Percentiles rank a stretch among this genome's conserved stretches.
These are phyloP conservation scores for Syncephalastrum monosporum DNA, from an alignment of 371 early-diverging fungal species.

Conservation along the genomic window DNA sequence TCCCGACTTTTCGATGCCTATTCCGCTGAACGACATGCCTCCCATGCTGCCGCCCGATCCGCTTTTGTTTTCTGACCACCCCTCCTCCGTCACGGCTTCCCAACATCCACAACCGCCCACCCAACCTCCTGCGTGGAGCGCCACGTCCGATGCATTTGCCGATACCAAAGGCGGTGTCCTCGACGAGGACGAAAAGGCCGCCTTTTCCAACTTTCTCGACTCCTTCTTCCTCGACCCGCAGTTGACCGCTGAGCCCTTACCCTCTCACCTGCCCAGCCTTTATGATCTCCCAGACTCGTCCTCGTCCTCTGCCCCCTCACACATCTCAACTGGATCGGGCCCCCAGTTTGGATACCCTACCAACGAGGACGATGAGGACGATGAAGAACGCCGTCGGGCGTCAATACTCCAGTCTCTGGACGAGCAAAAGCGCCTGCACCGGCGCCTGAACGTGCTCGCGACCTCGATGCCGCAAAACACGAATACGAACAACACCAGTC, in stretches of 20 bases:
- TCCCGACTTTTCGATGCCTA: slow-evolving; percentile 46
- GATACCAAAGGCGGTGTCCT: slow-evolving; percentile 20
- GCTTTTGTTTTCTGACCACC: background rate
- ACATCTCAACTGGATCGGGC: background rate
- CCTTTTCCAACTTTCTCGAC: slow-evolving; percentile 45
- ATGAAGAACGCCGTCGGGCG: slow-evolving; percentile 36
- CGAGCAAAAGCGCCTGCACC: slow-evolving; percentile 31
- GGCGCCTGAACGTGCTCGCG: slow-evolving; percentile 10
- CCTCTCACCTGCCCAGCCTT: slow-evolving; percentile 17
- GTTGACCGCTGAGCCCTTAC: slow-evolving; percentile 23
- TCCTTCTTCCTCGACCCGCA: slow-evolving; percentile 44
- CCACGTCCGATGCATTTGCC: background rate
- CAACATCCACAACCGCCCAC: slow-evolving; percentile 8
- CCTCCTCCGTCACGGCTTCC: background rate
- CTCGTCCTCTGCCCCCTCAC: slow-evolving; percentile 3
- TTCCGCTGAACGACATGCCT: slow-evolving; percentile 37
- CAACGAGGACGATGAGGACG: slow-evolving; percentile 16
- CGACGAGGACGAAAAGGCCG: slow-evolving; percentile 43
- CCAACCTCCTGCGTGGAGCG: slow-evolving; percentile 8
- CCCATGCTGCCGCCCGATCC: slow-evolving; percentile 19
- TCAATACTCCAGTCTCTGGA: slow-evolving; percentile 36
- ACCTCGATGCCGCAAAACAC: too few relatives aligned
- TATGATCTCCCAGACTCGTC: slow-evolving; percentile 14
- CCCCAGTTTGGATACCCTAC: background rate
- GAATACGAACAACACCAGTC: background rate